phyloP scores from a whole-genome alignment of 768 basidiomycete species.

The Daedaleopsis nitida region DNA sequence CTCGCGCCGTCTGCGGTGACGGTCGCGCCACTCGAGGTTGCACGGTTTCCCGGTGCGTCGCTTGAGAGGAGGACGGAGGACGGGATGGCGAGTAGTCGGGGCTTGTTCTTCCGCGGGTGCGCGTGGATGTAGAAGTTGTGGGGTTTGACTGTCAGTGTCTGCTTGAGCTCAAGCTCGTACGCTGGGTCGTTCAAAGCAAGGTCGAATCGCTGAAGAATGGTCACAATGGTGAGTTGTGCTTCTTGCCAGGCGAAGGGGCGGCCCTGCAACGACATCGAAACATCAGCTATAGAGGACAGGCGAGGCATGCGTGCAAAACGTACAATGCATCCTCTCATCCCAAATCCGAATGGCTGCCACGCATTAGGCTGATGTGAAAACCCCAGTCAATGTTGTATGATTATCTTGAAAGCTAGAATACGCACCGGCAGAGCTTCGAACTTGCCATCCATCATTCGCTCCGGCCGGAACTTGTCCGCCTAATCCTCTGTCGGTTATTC shows the following conservation, averaged over 20 bases:
- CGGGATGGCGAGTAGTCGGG: slow-evolving; percentile 22
- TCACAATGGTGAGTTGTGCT: slow-evolving; percentile 41
- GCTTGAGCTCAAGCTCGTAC: slow-evolving; percentile 46
- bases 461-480: slow-evolving; percentile 44
- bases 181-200: slow-evolving; percentile 42
- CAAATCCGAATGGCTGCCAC: slow-evolving; percentile 43
- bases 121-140: slow-evolving; percentile 43
- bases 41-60: neutral
- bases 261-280: slow-evolving; percentile 24
- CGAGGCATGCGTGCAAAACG: neutral
- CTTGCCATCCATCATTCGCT: slow-evolving; percentile 50
- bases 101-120: slow-evolving; percentile 31
- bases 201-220: slow-evolving; percentile 49
- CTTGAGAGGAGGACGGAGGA: neutral
- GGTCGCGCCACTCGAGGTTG: neutral
- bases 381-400: neutral
- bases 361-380: slow-evolving; percentile 36
- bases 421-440: slow-evolving; percentile 46
- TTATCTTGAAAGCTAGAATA: neutral
- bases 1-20: slow-evolving; percentile 5
- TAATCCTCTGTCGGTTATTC: neutral
- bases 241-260: slow-evolving; percentile 53
- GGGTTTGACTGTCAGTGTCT: slow-evolving; percentile 51
- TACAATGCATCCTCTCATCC: slow-evolving; percentile 26
- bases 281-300: neutral